Conservation (phyloP, 2,329 filamentous ascomycete species). For the Parascedosporium putredinis region DNA sequence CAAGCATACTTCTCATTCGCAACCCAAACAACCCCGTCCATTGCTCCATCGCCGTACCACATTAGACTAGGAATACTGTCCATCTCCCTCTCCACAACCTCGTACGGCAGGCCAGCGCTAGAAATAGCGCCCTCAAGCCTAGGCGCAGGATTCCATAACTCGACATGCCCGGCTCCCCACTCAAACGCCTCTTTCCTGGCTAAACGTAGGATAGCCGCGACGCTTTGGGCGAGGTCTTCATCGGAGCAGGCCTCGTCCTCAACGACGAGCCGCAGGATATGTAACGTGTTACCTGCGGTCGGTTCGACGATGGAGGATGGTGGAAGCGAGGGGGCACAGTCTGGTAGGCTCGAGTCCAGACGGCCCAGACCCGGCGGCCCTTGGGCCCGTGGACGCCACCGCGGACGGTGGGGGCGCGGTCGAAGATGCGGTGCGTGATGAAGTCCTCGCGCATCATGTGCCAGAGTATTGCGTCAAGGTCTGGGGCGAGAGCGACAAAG, state of each 20-base stretch:
- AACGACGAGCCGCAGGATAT: slow-evolving; percentile 59
- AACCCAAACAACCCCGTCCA: slow-evolving; percentile 55
- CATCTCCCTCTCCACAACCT: slow-evolving; percentile 44
- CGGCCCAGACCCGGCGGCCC: slow-evolving; percentile 52
- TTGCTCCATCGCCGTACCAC: slow-evolving; percentile 53
- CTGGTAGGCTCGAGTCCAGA: slow-evolving; percentile 61
- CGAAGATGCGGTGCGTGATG: slow-evolving; percentile 54
- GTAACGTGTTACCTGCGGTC: slow-evolving; percentile 53
- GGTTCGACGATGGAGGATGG: slow-evolving; percentile 27
- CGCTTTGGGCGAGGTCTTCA: slow-evolving; percentile 35
- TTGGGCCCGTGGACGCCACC: slow-evolving; percentile 53
- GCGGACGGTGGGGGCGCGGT: slow-evolving; percentile 46
- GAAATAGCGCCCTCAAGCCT: slow-evolving; percentile 35
- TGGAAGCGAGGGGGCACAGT: slow-evolving; percentile 20
- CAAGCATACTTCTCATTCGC: slow-evolving; percentile 70
- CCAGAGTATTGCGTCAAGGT: slow-evolving; percentile 61
- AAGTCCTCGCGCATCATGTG: slow-evolving; percentile 75
- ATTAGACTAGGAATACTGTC: slow-evolving; percentile 62
- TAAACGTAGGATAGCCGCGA: slow-evolving; percentile 53
- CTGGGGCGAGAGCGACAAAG: slow-evolving; percentile 36
- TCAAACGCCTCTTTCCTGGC: slow-evolving; percentile 60
- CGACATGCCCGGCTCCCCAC: slow-evolving; percentile 61
- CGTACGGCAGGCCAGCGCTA: slow-evolving; percentile 35
- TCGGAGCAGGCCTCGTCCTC: slow-evolving; percentile 38
- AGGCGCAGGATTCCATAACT: slow-evolving; percentile 74